These are phyloP conservation scores for Abrus precatorius DNA, from an alignment of 306 rosid species.

Conservation along the genomic window DNA sequence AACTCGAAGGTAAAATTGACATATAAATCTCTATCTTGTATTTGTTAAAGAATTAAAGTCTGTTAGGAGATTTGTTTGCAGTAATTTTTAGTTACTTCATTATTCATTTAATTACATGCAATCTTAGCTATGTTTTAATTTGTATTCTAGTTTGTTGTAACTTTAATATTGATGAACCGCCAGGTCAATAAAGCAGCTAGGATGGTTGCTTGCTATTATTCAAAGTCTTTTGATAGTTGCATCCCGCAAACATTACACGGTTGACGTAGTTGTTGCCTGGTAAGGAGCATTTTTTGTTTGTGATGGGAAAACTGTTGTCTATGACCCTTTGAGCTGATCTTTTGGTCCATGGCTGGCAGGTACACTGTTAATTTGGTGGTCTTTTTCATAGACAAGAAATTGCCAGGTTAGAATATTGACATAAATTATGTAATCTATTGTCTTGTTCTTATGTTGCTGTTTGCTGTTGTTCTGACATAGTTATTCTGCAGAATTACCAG, in stretches of 20 bases:
- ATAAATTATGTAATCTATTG: constrained; percentile 4
- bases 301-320: neutral
- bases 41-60: constrained; percentile 2
- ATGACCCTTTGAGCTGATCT: constrained; percentile 27
- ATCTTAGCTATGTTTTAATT: constrained; percentile 13
- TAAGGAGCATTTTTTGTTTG: constrained; percentile 45
- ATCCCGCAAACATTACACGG: constrained; percentile 98
- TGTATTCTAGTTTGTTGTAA: constrained; percentile 38
- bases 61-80: neutral
- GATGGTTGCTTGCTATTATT: constrained; percentile 84
- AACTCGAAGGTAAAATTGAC: constrained; percentile 65
- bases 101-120: neutral
- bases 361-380: constrained; percentile 97
- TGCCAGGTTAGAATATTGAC: constrained; percentile 70
- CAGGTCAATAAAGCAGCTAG: constrained; percentile 84
- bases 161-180: constrained; percentile 45
- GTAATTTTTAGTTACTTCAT: neutral
- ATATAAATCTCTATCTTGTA: neutral
- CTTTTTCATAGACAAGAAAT: constrained; percentile 82
- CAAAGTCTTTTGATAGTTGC: constrained; percentile 95
- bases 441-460: constrained; percentile 21
- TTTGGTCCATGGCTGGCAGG: constrained; percentile 61
- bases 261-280: constrained; percentile 99
- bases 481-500: constrained; percentile 79
- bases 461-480: constrained; percentile 45